These are phyloP conservation scores for Irpex lacteus DNA, from an alignment of 1,284 basidiomycete genomes.

Conservation along the genomic window DNA sequence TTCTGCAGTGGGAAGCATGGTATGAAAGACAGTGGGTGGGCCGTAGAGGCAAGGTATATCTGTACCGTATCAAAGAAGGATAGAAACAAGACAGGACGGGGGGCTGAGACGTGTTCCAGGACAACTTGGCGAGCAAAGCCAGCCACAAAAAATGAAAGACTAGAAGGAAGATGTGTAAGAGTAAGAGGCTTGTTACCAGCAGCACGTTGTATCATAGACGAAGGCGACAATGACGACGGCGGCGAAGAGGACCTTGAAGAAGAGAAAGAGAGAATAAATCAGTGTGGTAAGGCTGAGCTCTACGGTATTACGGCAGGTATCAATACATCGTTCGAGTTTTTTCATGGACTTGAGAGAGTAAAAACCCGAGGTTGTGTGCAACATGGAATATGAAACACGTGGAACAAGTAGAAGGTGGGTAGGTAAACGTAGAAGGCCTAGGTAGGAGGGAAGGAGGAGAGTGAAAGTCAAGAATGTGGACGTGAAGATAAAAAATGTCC, in stretches of 20 bases:
- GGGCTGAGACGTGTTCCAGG: too few relatives aligned
- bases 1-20: not conserved
- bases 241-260: not conserved
- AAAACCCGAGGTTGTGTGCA: not conserved
- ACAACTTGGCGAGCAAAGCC: not conserved
- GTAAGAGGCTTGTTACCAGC: not conserved
- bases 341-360: too few relatives aligned
- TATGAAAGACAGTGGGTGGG: constrained; percentile 1
- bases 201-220: not conserved
- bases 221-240: not conserved
- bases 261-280: not conserved
- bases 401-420: not conserved
- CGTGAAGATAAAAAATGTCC: not conserved
- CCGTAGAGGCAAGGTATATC: not conserved
- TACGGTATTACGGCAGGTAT: constrained; percentile 1
- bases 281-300: not conserved
- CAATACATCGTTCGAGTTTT: constrained; percentile 2
- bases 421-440: too few relatives aligned
- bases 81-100: too few relatives aligned
- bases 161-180: not conserved
- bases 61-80: not conserved
- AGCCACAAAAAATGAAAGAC: not conserved
- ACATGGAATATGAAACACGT: not conserved
- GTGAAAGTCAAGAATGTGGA: not conserved
- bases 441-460: not conserved